Base-by-base conservation (phyloP, 2,329 filamentous ascomycete genomes). In the Juglanconis oblonga region DNA sequence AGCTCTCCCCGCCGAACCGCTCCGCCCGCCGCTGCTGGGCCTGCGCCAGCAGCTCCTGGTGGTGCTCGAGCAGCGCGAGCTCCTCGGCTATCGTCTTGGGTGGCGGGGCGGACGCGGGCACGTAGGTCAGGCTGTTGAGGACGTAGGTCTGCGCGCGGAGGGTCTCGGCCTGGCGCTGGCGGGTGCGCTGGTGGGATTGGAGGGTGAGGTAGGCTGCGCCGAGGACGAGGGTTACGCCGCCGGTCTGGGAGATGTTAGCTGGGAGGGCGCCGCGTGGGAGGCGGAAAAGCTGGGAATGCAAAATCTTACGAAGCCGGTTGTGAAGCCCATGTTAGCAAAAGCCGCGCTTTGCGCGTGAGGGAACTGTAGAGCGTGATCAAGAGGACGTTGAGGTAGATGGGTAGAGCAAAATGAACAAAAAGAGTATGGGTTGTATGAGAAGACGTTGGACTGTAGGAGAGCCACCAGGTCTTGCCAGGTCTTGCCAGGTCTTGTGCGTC, bases 161-260 rank as follows among this genome's bases (percentile, higher is more conserved):
- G 60, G 80, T 68, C 64, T 80, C 77, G 66, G 80, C 78, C 71
- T 88, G 86, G 31, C 77, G 72, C 67, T 84, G 78, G 66, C 90
- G 87, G 71, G 84, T 89, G 64, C 84, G 84, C 67, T 87, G 84
- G 76, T 93, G 89, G 24, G 88, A 78, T 69, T 88, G 82, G 38
- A 91, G 77, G 52, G 87, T 86, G 58, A 93, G 80, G 74, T 92
- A 93, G 68, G 90, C 84, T 62, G 90, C 70, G 48, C 87, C 87
- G 62, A 91, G 84, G 52, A 90, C 92, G 62, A 94, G 79, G 65
- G 90, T 89, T 58, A 91, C 84, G 66, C 90, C 90, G 70, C 89
- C 87, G 65, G 89, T 85, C 89, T 93, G 66, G 14, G 11, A 2
- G 24, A 9, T 40, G 52, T 65, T 64, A 64, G 64, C 58, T 51